phyloP scores from a whole-genome alignment of 2,329 filamentous ascomycete species.

The Claviceps lovelessii region DNA sequence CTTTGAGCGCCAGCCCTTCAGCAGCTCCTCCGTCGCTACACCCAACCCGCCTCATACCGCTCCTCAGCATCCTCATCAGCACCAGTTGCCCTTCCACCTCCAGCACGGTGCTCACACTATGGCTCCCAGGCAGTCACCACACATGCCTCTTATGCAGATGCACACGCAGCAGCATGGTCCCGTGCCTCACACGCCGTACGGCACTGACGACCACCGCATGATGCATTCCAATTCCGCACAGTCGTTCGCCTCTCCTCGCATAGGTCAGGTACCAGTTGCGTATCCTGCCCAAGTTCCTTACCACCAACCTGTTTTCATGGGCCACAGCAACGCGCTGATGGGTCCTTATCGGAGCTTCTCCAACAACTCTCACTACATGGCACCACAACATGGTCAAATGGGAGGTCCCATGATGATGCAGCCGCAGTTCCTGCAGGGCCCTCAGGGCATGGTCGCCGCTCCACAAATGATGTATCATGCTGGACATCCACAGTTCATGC shows the following conservation, averaged over 20 bases:
- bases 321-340: constrained; percentile 55
- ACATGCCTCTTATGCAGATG: constrained; percentile 65
- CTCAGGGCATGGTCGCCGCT: constrained; percentile 53
- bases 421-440: constrained; percentile 56
- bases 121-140: constrained; percentile 54
- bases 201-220: constrained; percentile 77
- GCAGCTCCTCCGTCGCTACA: constrained; percentile 45
- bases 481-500: constrained; percentile 49
- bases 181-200: constrained; percentile 49
- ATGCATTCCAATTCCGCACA: constrained; percentile 72
- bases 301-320: constrained; percentile 58
- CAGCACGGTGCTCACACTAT: constrained; percentile 58
- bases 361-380: constrained; percentile 55
- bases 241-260: constrained; percentile 72
- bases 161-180: constrained; percentile 59
- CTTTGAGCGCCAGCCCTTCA: constrained; percentile 55
- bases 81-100: constrained; percentile 71
- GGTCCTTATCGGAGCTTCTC: constrained; percentile 56
- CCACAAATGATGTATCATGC: constrained; percentile 78
- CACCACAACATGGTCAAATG: constrained; percentile 57
- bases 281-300: constrained; percentile 61
- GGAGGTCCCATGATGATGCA: constrained; percentile 73
- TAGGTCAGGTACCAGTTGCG: constrained; percentile 53
- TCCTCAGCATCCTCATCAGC: constrained; percentile 64
- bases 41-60: constrained; percentile 55